These are phyloP conservation scores for Penicillium hesseltinei DNA, from an alignment of 2,329 filamentous ascomycete genomes.

Conservation along the genomic window DNA sequence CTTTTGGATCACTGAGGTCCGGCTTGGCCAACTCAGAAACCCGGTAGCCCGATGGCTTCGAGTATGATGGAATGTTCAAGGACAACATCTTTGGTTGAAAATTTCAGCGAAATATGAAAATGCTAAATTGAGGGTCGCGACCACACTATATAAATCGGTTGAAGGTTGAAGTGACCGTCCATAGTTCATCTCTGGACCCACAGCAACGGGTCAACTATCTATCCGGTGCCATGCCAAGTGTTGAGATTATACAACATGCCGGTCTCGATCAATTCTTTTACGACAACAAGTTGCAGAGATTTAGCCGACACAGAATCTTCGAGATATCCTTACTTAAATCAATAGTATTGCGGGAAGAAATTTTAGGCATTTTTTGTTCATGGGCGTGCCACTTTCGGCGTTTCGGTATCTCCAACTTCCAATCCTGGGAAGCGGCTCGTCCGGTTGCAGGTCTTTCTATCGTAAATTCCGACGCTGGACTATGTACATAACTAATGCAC, in stretches of 20 bases:
- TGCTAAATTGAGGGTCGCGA: too few relatives aligned
- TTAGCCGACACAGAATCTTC: too few relatives aligned
- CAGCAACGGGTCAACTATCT: background rate
- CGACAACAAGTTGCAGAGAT: background rate
- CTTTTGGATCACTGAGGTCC: slow-evolving; percentile 15
- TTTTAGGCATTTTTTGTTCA: background rate
- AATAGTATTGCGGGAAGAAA: background rate
- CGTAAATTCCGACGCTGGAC: background rate
- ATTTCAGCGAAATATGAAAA: background rate
- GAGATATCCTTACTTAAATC: background rate
- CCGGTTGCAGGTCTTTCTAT: background rate
- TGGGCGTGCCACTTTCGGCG: too few relatives aligned
- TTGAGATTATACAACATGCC: background rate
- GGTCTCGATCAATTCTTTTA: background rate
- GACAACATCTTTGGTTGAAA: slow-evolving; percentile 15
- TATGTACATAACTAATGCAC: background rate
- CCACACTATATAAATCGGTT: background rate
- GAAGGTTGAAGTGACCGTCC: background rate
- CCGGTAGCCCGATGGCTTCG: slow-evolving; percentile 20
- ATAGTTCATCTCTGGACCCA: background rate
- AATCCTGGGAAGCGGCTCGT: too few relatives aligned
- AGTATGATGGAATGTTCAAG: slow-evolving; percentile 18
- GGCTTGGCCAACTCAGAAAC: slow-evolving; percentile 23
- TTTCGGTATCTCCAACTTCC: too few relatives aligned
- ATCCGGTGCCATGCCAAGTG: background rate